phyloP scores from a whole-genome alignment of 1,139 yeast genomes.

The Blastobotrys ciferrii region DNA sequence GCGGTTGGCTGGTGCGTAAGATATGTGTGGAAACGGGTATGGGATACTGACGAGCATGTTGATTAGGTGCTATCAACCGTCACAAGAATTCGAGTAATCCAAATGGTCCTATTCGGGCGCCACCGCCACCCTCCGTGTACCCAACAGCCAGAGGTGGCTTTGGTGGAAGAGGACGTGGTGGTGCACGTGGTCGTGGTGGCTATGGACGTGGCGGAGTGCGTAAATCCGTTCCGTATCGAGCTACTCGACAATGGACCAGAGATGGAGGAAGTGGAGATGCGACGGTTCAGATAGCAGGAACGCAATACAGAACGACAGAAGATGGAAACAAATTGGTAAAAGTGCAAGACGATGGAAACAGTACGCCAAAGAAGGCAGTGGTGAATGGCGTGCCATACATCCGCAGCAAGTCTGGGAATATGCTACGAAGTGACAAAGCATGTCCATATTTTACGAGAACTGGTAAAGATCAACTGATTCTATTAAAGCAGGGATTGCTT shows the following conservation, averaged over 20 bases:
- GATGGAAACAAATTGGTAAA: slow-evolving; percentile 29
- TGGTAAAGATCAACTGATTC: slow-evolving; percentile 25
- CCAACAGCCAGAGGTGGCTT: slow-evolving; percentile 13
- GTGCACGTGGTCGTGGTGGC: slow-evolving; percentile 18
- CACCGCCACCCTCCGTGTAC: slow-evolving; percentile 5
- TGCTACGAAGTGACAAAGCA: slow-evolving; percentile 20
- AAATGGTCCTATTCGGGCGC: not conserved
- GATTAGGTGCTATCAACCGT: slow-evolving; percentile 33
- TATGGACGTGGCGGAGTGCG: slow-evolving; percentile 10
- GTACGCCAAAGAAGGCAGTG: slow-evolving; percentile 28
- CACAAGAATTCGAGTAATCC: slow-evolving; percentile 26
- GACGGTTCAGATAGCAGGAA: slow-evolving; percentile 29
- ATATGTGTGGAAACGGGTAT: not conserved
- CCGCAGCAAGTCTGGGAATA: slow-evolving; percentile 31
- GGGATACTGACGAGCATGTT: slow-evolving; percentile 8
- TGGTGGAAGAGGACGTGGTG: slow-evolving; percentile 18
- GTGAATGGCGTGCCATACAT: slow-evolving; percentile 31
- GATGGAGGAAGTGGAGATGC: not conserved
- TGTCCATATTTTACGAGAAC: slow-evolving; percentile 38
- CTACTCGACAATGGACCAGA: slow-evolving; percentile 7
- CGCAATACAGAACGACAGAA: slow-evolving; percentile 23
- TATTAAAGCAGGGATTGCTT: slow-evolving; percentile 6
- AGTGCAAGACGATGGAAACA: slow-evolving; percentile 12
- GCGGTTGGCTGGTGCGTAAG: slow-evolving; percentile 29
- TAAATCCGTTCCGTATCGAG: not conserved